Evolutionary conservation across 2,329 filamentous ascomycete species (phyloP).

Genomic region (Chalaropsis ovoidea): DNA sequence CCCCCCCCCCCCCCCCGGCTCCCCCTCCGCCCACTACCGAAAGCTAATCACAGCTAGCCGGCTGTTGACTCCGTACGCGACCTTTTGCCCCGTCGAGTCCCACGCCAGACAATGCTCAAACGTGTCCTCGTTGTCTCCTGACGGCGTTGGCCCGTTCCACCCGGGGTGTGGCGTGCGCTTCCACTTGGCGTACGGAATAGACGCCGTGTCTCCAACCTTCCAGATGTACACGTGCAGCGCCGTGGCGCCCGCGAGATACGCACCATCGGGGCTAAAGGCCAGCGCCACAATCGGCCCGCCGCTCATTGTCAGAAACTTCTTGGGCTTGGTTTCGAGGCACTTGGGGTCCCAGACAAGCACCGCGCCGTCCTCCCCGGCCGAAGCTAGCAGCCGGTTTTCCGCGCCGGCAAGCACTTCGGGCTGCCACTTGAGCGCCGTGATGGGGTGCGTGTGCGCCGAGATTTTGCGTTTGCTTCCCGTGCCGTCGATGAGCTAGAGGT

Average conservation of each 20-base stretch:
- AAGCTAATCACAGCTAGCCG: constrained; percentile 46
- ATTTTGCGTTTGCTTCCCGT: constrained; percentile 46
- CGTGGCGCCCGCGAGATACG: constrained; percentile 53
- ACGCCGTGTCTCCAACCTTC: constrained; percentile 49
- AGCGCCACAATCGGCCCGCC: constrained; percentile 45
- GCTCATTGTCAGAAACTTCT: constrained; percentile 52
- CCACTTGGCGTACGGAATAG: constrained; percentile 51
- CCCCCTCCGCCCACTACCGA: constrained; percentile 28
- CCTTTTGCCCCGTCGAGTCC: constrained; percentile 51
- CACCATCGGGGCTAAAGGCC: constrained; percentile 53
- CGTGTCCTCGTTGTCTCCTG: constrained; percentile 46
- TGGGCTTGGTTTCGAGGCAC: constrained; percentile 44
- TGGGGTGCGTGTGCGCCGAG: constrained; percentile 47
- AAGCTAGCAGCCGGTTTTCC: constrained; percentile 50
- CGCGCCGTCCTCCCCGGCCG: constrained; percentile 52
- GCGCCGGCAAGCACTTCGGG: constrained; percentile 34
- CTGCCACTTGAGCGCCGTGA: constrained; percentile 53
- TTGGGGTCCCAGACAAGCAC: constrained; percentile 54
- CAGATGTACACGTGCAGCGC: constrained; percentile 51
- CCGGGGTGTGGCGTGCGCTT: constrained; percentile 45
- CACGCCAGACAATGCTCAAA: constrained; percentile 52
- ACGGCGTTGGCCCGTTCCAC: constrained; percentile 47
- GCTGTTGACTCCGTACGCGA: constrained; percentile 55
- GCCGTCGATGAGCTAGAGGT: constrained; percentile 44
- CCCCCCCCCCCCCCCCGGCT: too few relatives aligned